Conservation (phyloP, 805 yeast genomes). For the Clavispora santaluciae region DNA sequence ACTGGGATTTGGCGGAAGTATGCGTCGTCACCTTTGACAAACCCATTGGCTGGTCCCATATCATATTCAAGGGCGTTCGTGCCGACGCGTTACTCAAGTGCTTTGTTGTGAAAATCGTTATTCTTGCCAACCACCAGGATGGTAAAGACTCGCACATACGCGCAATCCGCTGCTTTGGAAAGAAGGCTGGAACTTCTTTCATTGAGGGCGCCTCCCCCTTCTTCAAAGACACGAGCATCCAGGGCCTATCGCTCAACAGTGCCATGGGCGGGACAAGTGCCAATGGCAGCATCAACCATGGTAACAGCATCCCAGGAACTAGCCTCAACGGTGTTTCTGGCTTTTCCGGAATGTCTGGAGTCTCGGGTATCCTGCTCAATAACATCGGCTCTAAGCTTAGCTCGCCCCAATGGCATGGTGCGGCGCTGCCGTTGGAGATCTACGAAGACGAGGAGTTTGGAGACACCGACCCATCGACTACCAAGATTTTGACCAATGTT, state of each 20-base stretch:
- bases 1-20: constrained; percentile 73
- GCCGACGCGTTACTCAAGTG: constrained; percentile 59
- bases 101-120: constrained; percentile 56
- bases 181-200: constrained; percentile 18
- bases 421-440: constrained; percentile 2
- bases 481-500: constrained; percentile 29
- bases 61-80: constrained; percentile 52
- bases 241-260: background rate
- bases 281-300: background rate
- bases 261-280: background rate
- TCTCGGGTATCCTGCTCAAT: constrained; percentile 13
- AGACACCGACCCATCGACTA: constrained; percentile 18
- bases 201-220: constrained; percentile 3
- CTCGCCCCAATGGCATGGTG: background rate
- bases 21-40: constrained; percentile 51
- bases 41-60: constrained; percentile 77
- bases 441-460: constrained; percentile 7
- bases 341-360: constrained; percentile 1
- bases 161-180: constrained; percentile 56
- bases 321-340: background rate
- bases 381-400: background rate
- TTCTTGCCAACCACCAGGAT: constrained; percentile 80
- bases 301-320: background rate
- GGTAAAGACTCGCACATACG: constrained; percentile 94
- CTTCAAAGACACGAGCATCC: background rate